These are phyloP conservation scores for Mucor mucedo DNA, from an alignment of 371 early-diverging fungal genomes.

Conservation along the genomic window DNA sequence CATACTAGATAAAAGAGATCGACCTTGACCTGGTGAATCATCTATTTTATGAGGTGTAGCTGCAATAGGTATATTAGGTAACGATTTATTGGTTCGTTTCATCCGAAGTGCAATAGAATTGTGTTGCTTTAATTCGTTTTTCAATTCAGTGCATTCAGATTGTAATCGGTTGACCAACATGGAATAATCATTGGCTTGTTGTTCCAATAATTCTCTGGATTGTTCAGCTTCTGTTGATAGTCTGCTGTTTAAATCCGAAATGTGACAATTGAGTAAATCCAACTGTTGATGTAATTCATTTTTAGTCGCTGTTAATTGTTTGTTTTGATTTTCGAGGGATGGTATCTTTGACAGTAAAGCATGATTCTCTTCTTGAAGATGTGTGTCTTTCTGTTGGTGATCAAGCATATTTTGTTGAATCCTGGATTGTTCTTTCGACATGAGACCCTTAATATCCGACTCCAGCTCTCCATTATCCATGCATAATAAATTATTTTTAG, in stretches of 20 bases:
- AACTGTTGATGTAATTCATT: not conserved
- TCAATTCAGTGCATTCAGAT: not conserved
- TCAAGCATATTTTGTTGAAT: not conserved
- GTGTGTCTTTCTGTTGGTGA: not conserved
- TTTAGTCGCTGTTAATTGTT: not conserved
- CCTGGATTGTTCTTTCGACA: not conserved
- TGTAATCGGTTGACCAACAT: not conserved
- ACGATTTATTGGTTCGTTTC: conserved; percentile 8
- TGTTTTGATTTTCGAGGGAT: not conserved
- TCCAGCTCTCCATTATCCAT: no score
- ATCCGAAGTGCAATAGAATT: not conserved
- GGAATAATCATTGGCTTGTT: not conserved
- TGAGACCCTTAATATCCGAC: no score
- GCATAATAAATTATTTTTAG: no score
- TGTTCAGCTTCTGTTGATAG: not conserved
- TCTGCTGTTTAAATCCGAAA: not conserved
- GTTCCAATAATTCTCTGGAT: not conserved
- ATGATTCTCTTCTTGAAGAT: not conserved
- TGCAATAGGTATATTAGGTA: conserved; percentile 8
- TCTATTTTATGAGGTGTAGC: not conserved
- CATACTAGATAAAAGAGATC: conserved; percentile 11
- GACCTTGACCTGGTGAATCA: conserved; percentile 7
- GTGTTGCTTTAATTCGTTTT: not conserved
- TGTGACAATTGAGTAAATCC: not conserved
- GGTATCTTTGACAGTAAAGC: not conserved